Evolutionary conservation across 345 rosid genomes (phyloP), one percentile per base, ranked within the genome.

Genomic region (Trapa bicornis): DNA sequence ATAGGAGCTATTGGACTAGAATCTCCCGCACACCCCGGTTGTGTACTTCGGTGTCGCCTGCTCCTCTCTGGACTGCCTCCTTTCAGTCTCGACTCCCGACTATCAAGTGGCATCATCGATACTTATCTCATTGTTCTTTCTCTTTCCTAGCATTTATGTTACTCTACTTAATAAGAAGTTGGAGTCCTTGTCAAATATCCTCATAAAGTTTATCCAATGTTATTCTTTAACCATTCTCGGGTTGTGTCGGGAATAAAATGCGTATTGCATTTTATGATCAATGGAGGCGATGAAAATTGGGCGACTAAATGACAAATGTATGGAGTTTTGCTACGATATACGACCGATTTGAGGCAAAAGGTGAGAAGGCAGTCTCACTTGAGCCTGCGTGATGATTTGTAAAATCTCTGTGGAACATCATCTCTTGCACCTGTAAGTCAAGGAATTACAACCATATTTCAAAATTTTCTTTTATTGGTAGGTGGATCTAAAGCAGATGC

Each of bases 291-390:
- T 13, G 70, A 54, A 29, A 76, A 74, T 67, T 89, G 85, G 85
- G 68, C 75, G 22, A 87, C 86, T 47, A 66, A 77, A 70, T 77
- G 81, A 32, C 86, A 78, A 48, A 70, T 80, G 50, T 87, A 70
- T 68, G 79, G 75, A 32, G 50, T 79, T 36, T 67, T 88, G 65
- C 65, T 87, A 47, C 77, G 77, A 43, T 82, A 74, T 37, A 64
- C 78, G 35, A 80, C 75, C 1, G 89, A 93, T 77, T 83, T 89
- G 1, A 84, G 80, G 22, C 78, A 76, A 1, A 87, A 93, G 87
- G 98, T 87, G 68, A 83, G 99, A 67, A 87, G 76, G 80, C 91
- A 89, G 73, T 74, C 95, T 4, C 87, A 85, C 52, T 60, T 69
- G 43, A 81, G 88, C 64, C 73, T 80, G 65, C 86, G 89, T 36